A percentile compares a stretch with the other conserved stretches of the same genome.
Evolutionary conservation across 179 eudicot species (phyloP).

Genomic region (Carnegiea gigantea): DNA sequence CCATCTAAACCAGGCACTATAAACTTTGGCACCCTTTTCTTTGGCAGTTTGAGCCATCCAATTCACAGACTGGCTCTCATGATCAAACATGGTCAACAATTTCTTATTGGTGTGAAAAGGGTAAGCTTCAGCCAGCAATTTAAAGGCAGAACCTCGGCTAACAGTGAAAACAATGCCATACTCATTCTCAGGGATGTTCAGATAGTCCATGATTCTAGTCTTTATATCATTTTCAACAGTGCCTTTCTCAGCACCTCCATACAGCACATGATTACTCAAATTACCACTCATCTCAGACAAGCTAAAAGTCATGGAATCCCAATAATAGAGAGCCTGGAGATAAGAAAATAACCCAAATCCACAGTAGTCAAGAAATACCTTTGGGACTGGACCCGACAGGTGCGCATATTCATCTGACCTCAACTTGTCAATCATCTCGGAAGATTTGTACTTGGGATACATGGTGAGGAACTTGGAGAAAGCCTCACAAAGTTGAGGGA

Average conservation of each 20-base stretch:
- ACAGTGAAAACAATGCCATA: slow-evolving; percentile 97
- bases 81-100: slow-evolving; percentile 96
- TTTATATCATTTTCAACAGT: slow-evolving; percentile 93
- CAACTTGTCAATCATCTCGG: slow-evolving; percentile 90
- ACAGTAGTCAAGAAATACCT: slow-evolving; percentile 97
- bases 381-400: slow-evolving; percentile 56
- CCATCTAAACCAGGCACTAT: slow-evolving; percentile 98
- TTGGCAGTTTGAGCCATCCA: slow-evolving; percentile 98
- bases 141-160: slow-evolving; percentile 97
- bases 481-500: slow-evolving; percentile 68
- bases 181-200: slow-evolving; percentile 97
- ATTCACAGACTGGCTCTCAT: slow-evolving; percentile 97
- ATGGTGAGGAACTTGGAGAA: slow-evolving; percentile 81
- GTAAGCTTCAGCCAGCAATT: slow-evolving; percentile 90
- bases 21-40: slow-evolving; percentile 88
- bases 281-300: slow-evolving; percentile 96
- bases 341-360: slow-evolving; percentile 97
- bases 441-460: slow-evolving; percentile 92
- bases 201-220: slow-evolving; percentile 81
- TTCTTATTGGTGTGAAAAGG: slow-evolving; percentile 96
- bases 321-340: slow-evolving; percentile 79
- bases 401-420: slow-evolving; percentile 81
- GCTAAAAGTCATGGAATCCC: slow-evolving; percentile 91
- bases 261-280: slow-evolving; percentile 94
- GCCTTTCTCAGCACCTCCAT: slow-evolving; percentile 94